Evolutionary conservation across 2,329 filamentous ascomycete species (phyloP), one percentile per base, ranked within the genome.

Genomic region (Gaeumannomyces tritici): DNA sequence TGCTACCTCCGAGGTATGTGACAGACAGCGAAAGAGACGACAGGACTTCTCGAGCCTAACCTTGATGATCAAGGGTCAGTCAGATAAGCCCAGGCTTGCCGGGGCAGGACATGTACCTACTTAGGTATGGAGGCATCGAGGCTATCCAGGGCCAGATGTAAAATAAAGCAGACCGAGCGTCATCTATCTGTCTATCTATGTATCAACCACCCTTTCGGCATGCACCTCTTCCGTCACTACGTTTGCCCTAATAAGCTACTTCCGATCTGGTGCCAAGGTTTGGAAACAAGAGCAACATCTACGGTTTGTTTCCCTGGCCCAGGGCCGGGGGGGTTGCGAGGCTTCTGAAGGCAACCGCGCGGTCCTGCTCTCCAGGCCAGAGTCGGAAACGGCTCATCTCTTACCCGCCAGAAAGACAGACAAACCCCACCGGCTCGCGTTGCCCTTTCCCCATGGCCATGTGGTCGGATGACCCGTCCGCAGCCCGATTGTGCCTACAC

Each of bases 1-100:
- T 92, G 64, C 77, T 93, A 72, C 87, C 89, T 2, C 87, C 89
- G 67, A 81, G 87, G 62, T 93, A 89, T 74, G 81, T 85, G 68
- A 83, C 79, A 28, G 82, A 85, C 54, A 77, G 80, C 65, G 81
- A 83, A 70, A 79, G 76, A 24, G 47, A 55, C 13, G 80, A 83
- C 70, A 79, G 76, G 28, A 28, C 21, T 33, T 47, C 47, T 18
- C 60, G 54, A 26, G 60, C 31, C 42, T 60, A 54, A 18, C 59
- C 59, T 51, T 51, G 42, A 51, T n/a, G n/a, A n/a, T 8, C 18
- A 51, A 51, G 4, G 42, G 42, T 51, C 18, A 9, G 42, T 24
- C 21, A 8, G 42, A 24, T 51, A 11, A 9, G 8, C 24, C 42
- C 13, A 24, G 6, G 7, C 24, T 51, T 51, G 21, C 2, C 42